A percentile compares a stretch with the other conserved stretches of the same genome.
Conservation (phyloP, 352 stramenopile genomes). For the Globisporangium emineosum region DNA sequence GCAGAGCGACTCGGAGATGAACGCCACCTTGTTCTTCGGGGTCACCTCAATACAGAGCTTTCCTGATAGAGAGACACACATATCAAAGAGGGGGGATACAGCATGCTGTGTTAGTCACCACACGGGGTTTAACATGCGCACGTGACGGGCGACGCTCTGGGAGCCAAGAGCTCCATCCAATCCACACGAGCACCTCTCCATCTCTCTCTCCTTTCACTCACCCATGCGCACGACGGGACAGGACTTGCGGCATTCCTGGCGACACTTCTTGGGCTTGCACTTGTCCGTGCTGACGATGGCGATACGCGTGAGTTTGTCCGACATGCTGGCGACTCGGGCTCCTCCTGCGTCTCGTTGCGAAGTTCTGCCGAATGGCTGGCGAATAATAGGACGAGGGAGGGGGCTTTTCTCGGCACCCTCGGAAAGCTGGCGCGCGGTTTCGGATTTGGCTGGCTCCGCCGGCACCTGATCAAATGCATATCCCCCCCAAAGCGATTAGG, state of each 20-base stretch:
- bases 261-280: conserved; percentile 99
- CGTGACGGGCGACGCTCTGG: neutral
- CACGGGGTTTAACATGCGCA: neutral
- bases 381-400: neutral
- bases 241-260: conserved; percentile 99
- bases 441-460: conserved; percentile 22
- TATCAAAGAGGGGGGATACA: neutral
- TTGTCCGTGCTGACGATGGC: conserved; percentile 97
- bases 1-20: conserved; percentile 98
- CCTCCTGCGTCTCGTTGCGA: conserved; percentile 12
- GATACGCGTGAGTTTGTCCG: conserved; percentile 96
- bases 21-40: conserved; percentile 96
- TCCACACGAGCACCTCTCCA: neutral
- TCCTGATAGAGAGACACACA: conserved; percentile 28
- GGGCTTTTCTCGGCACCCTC: conserved; percentile 24
- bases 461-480: conserved; percentile 11
- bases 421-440: conserved; percentile 12
- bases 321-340: conserved; percentile 35
- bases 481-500: neutral
- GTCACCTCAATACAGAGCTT: conserved; percentile 99
- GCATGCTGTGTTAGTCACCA: conserved; percentile 5
- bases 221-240: conserved; percentile 98
- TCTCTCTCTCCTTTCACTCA: conserved; percentile 21
- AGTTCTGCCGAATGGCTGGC: neutral
- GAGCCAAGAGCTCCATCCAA: neutral